These are phyloP conservation scores for Krasilnikovozyma curviuscula DNA, from an alignment of 768 basidiomycete species.

Conservation along the genomic window DNA sequence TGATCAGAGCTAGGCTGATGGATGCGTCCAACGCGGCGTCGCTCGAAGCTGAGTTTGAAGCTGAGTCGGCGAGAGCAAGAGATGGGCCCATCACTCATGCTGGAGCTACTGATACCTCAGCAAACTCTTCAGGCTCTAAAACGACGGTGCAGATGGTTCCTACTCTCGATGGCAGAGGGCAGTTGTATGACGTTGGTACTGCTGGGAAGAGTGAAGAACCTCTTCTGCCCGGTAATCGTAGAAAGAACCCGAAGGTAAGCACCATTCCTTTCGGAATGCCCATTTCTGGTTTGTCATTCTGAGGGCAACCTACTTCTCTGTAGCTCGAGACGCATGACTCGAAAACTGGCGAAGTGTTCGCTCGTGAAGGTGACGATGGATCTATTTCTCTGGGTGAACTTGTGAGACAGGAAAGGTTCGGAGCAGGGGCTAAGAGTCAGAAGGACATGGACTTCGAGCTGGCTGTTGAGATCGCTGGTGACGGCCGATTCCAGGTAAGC, in stretches of 20 bases:
- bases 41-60: constrained; percentile 72
- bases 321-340: constrained; percentile 75
- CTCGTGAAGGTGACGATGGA: constrained; percentile 83
- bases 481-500: constrained; percentile 65
- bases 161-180: constrained; percentile 63
- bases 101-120: too few species aligned
- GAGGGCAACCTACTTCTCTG: background rate
- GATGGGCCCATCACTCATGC: constrained; percentile 14
- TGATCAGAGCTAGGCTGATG: constrained; percentile 76
- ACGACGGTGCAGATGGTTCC: constrained; percentile 68
- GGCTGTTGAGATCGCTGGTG: constrained; percentile 67
- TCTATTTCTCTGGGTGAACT: constrained; percentile 68
- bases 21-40: constrained; percentile 52
- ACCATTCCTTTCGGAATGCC: background rate
- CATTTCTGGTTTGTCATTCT: background rate
- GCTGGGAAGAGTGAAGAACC: constrained; percentile 40
- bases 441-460: constrained; percentile 80
- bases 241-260: constrained; percentile 52
- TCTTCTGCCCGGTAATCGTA: constrained; percentile 45
- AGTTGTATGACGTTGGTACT: constrained; percentile 69
- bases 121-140: too few species aligned
- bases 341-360: constrained; percentile 72
- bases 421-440: constrained; percentile 73
- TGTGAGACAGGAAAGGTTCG: constrained; percentile 77
- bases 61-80: constrained; percentile 29